Evolutionary conservation across 2,329 filamentous ascomycete genomes (phyloP).

Genomic region (Epichloe baconii): DNA sequence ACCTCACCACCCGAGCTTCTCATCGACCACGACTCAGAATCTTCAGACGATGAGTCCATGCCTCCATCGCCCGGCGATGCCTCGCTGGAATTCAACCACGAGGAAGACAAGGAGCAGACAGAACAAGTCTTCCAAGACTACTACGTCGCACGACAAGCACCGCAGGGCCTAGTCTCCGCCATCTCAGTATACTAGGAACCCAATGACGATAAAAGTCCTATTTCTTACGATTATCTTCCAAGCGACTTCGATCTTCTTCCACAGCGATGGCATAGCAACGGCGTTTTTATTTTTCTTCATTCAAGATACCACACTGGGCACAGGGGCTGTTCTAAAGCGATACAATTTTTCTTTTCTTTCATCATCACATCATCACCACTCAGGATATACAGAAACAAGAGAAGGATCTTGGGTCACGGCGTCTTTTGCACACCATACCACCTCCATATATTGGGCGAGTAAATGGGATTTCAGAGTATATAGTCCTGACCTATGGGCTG

Average conservation of each 20-base stretch:
- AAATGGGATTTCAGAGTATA: background rate
- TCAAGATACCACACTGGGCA: conserved; percentile 15
- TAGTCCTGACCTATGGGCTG: background rate
- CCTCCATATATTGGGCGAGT: conserved; percentile 2
- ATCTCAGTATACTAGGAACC: conserved; percentile 42
- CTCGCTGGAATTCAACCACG: conserved; percentile 45
- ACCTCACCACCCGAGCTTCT: conserved; percentile 53
- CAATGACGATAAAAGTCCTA: background rate
- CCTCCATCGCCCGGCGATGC: conserved; percentile 54
- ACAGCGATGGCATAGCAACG: conserved; percentile 17
- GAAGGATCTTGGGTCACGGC: conserved; percentile 2
- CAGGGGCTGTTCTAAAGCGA: conserved; percentile 11
- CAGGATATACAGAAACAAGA: conserved; percentile 3
- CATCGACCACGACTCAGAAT: conserved; percentile 55
- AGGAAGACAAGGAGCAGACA: conserved; percentile 34
- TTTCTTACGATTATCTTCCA: conserved; percentile 1
- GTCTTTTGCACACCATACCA: background rate
- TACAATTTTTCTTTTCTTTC: conserved; percentile 5
- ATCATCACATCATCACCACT: conserved; percentile 6
- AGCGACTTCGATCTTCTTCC: conserved; percentile 5
- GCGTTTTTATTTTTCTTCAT: conserved; percentile 11
- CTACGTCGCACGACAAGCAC: conserved; percentile 39
- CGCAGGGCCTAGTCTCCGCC: conserved; percentile 37
- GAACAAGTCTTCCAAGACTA: conserved; percentile 37
- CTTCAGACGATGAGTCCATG: conserved; percentile 63